Evolutionary conservation across 192 early-diverging fungal genomes (phyloP).

Genomic region (Coemansia sp.): DNA sequence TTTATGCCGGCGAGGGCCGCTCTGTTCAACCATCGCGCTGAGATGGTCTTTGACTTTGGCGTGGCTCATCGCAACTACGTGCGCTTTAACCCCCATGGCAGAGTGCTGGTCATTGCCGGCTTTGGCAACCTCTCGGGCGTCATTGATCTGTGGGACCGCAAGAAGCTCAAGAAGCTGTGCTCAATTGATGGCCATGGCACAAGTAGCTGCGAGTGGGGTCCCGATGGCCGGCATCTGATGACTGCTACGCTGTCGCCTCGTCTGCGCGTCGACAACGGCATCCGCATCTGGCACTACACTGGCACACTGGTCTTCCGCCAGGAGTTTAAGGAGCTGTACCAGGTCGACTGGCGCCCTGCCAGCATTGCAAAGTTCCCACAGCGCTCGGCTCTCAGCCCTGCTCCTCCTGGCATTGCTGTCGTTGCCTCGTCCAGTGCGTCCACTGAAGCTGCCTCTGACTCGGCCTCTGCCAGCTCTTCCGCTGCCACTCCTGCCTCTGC

Average conservation of each 20-base stretch:
- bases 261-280: slow-evolving; percentile 97
- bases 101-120: slow-evolving; percentile 86
- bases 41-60: slow-evolving; percentile 83
- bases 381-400: slow-evolving; percentile 74
- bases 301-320: slow-evolving; percentile 79
- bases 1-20: slow-evolving; percentile 93
- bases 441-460: slow-evolving; percentile 45
- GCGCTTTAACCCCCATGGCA: slow-evolving; percentile 88
- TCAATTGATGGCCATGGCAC: slow-evolving; percentile 85
- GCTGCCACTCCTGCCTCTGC: slow-evolving; percentile 8
- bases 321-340: slow-evolving; percentile 86
- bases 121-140: slow-evolving; percentile 97
- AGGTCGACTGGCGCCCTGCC: slow-evolving; percentile 75
- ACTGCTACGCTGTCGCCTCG: slow-evolving; percentile 92
- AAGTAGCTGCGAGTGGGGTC: slow-evolving; percentile 86
- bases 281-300: slow-evolving; percentile 95
- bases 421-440: slow-evolving; percentile 24
- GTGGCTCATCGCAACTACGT: slow-evolving; percentile 87
- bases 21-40: slow-evolving; percentile 89
- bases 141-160: slow-evolving; percentile 93
- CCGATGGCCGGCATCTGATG: slow-evolving; percentile 91
- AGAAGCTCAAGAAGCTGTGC: slow-evolving; percentile 78
- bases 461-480: neutral
- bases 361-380: slow-evolving; percentile 73
- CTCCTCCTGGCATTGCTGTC: slow-evolving; percentile 60